phyloP scores from a whole-genome alignment of 805 yeast species.

The Zygoascus flipseniorum region DNA sequence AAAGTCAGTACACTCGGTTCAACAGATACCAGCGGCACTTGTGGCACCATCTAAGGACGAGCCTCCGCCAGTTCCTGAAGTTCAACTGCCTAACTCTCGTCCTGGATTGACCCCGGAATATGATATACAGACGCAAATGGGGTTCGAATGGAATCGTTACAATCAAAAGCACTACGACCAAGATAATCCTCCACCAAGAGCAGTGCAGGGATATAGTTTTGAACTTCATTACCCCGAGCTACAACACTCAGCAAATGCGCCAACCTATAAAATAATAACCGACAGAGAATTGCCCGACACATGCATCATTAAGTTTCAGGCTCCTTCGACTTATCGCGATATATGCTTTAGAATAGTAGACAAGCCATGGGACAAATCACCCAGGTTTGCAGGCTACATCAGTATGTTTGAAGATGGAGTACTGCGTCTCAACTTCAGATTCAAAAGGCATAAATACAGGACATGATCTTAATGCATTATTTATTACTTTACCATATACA shows the following conservation, averaged over 20 bases:
- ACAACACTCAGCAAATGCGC: constrained; percentile 19
- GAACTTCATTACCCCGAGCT: constrained; percentile 29
- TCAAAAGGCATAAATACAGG: constrained; percentile 17
- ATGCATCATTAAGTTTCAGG: constrained; percentile 25
- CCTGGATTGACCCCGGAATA: constrained; percentile 22
- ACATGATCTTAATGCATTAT: constrained; percentile 8
- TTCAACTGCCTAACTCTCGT: not conserved
- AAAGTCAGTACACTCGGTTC: not conserved
- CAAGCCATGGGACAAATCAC: constrained; percentile 28
- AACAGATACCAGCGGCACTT: not conserved
- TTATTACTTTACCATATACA: not conserved
- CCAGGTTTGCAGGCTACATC: constrained; percentile 22
- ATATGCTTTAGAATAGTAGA: constrained; percentile 29
- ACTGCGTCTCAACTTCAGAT: constrained; percentile 28
- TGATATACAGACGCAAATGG: constrained; percentile 25
- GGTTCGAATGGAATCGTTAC: constrained; percentile 31
- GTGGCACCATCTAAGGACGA: not conserved
- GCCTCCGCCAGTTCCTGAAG: not conserved
- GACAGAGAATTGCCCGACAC: constrained; percentile 18
- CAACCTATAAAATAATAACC: constrained; percentile 25
- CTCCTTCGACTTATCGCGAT: constrained; percentile 29
- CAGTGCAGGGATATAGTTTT: constrained; percentile 31
- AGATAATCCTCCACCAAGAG: constrained; percentile 31
- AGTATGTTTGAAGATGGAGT: constrained; percentile 30
- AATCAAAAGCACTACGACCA: constrained; percentile 27